Evolutionary conservation across 1,139 yeast species (phyloP).

Genomic region (Debaryomyces coudertii): DNA sequence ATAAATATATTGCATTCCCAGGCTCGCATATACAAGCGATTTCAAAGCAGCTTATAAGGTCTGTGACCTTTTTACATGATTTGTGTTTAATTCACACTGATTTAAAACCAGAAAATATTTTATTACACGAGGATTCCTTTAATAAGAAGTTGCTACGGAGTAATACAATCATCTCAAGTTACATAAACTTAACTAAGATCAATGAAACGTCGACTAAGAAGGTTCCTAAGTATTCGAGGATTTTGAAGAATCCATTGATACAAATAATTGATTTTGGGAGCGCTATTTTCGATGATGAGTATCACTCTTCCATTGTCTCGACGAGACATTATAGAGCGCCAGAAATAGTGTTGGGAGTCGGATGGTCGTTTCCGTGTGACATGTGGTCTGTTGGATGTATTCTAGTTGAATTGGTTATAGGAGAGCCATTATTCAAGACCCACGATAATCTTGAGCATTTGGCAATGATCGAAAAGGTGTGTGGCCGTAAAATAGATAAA

Average conservation of each 20-base stretch:
- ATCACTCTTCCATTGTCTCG: slow-evolving; percentile 88
- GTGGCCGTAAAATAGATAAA: slow-evolving; percentile 48
- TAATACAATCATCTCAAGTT: slow-evolving; percentile 39
- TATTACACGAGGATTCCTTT: slow-evolving; percentile 65
- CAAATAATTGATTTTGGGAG: slow-evolving; percentile 95
- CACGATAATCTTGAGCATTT: slow-evolving; percentile 94
- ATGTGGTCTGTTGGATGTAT: slow-evolving; percentile 97
- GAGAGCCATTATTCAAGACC: slow-evolving; percentile 94
- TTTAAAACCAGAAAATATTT: slow-evolving; percentile 89
- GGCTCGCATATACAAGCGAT: slow-evolving; percentile 86
- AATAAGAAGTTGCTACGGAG: slow-evolving; percentile 37
- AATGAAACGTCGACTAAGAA: slow-evolving; percentile 25
- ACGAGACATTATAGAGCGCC: slow-evolving; percentile 98
- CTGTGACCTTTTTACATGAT: slow-evolving; percentile 89
- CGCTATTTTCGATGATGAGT: slow-evolving; percentile 92
- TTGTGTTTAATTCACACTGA: slow-evolving; percentile 92
- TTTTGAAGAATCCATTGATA: slow-evolving; percentile 78
- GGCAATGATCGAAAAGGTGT: slow-evolving; percentile 88
- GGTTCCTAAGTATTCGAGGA: slow-evolving; percentile 45
- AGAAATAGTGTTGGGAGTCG: slow-evolving; percentile 88
- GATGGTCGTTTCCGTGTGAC: slow-evolving; percentile 94
- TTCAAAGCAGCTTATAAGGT: slow-evolving; percentile 79
- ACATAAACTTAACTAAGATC: slow-evolving; percentile 26
- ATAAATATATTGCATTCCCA: slow-evolving; percentile 76
- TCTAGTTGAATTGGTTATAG: slow-evolving; percentile 85